phyloP scores from a whole-genome alignment of 2,329 filamentous ascomycete species.

The Ceratocystis papillata region DNA sequence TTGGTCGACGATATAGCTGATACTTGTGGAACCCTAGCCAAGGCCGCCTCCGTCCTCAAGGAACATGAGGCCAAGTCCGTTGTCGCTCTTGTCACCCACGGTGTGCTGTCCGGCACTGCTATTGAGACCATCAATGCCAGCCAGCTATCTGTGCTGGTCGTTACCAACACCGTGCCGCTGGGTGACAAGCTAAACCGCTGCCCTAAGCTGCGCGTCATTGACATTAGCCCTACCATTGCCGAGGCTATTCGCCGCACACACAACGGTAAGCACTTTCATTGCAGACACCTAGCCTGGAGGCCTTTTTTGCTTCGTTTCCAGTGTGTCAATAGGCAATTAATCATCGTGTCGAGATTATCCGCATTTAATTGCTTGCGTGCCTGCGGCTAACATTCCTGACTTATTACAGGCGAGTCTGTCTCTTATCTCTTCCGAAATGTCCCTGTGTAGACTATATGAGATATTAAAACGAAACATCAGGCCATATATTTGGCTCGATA shows the following conservation, averaged over 20 bases:
- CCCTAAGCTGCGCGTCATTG: slow-evolving; percentile 75
- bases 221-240: slow-evolving; percentile 75
- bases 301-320: too few relatives aligned
- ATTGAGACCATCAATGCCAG: slow-evolving; percentile 77
- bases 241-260: slow-evolving; percentile 59
- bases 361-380: neutral
- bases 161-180: slow-evolving; percentile 58
- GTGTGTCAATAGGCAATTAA: too few relatives aligned
- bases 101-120: slow-evolving; percentile 77
- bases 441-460: slow-evolving; percentile 35
- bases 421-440: slow-evolving; percentile 60
- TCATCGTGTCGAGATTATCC: neutral
- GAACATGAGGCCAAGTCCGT: slow-evolving; percentile 78
- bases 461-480: slow-evolving; percentile 5
- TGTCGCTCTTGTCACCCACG: slow-evolving; percentile 90
- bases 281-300: neutral
- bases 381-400: neutral
- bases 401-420: slow-evolving; percentile 40
- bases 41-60: slow-evolving; percentile 82
- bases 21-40: slow-evolving; percentile 61
- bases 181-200: slow-evolving; percentile 70
- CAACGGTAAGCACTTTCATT: slow-evolving; percentile 41
- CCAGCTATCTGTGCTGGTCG: slow-evolving; percentile 65
- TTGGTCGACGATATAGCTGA: slow-evolving; percentile 98
- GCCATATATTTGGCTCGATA: neutral